Conservation (phyloP, 2,329 filamentous ascomycete species). For the Alternaria longipes region DNA sequence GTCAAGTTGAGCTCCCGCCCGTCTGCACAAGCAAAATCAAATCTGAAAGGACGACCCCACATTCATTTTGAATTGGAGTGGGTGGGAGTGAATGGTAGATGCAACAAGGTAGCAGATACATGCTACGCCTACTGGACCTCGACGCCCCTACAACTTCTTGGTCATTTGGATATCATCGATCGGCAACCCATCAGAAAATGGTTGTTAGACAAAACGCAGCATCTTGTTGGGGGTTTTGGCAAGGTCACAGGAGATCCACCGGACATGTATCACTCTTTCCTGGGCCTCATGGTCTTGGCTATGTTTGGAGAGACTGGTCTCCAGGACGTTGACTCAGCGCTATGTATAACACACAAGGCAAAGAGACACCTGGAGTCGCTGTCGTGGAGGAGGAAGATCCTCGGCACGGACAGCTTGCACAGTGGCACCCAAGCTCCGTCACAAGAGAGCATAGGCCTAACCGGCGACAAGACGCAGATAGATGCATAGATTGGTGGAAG, state of each 20-base stretch:
- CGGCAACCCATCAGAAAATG: slow-evolving; percentile 73
- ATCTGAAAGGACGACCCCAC: slow-evolving; percentile 65
- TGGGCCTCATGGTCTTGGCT: slow-evolving; percentile 82
- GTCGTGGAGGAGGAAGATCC: slow-evolving; percentile 47
- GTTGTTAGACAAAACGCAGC: slow-evolving; percentile 85
- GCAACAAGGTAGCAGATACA: slow-evolving; percentile 91
- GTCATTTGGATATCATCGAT: slow-evolving; percentile 65
- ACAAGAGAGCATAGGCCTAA: slow-evolving; percentile 9
- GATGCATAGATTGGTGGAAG: slow-evolving; percentile 5
- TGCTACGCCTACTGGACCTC: slow-evolving; percentile 96
- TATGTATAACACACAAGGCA: slow-evolving; percentile 75
- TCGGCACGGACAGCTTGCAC: slow-evolving; percentile 1
- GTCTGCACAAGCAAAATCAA: slow-evolving; percentile 37
- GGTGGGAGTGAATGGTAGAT: slow-evolving; percentile 87
- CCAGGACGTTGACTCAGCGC: slow-evolving; percentile 74
- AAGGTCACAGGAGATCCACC: slow-evolving; percentile 58
- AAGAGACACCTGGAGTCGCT: slow-evolving; percentile 50
- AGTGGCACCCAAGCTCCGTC: not conserved
- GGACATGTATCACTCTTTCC: slow-evolving; percentile 87
- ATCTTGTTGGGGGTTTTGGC: slow-evolving; percentile 69
- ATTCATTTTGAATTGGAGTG: slow-evolving; percentile 64
- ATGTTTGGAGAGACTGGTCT: slow-evolving; percentile 75
- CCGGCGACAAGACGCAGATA: slow-evolving; percentile 11
- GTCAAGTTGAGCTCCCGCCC: slow-evolving; percentile 45
- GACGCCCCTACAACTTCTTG: slow-evolving; percentile 62